phyloP scores from a whole-genome alignment of 2,329 filamentous ascomycete genomes.

The Cladosporium sp. region DNA sequence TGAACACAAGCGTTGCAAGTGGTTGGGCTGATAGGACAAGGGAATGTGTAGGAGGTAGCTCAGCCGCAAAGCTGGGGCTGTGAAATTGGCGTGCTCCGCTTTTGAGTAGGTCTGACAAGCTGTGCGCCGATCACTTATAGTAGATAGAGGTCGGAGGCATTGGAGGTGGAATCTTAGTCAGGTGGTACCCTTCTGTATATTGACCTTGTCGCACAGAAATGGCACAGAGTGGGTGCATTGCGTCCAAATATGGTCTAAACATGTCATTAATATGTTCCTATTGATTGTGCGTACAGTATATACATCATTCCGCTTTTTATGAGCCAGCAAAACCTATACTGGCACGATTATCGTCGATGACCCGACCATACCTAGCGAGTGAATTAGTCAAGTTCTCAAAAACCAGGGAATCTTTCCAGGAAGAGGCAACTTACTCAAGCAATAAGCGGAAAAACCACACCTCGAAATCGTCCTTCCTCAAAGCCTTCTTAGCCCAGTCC shows the following conservation, averaged over 20 bases:
- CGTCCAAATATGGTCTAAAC: too few species aligned
- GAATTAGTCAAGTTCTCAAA: conserved; percentile 4
- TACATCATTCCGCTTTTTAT: not conserved
- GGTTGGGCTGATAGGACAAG: not conserved
- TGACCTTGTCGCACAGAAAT: too few species aligned
- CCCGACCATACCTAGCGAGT: conserved; percentile 38
- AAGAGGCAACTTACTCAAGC: conserved; percentile 48
- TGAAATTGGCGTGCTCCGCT: not conserved
- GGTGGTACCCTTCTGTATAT: too few species aligned
- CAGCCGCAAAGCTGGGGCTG: not conserved
- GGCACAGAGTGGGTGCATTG: too few species aligned
- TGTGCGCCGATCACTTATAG: not conserved
- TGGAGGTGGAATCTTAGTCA: too few species aligned
- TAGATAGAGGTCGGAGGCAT: too few species aligned
- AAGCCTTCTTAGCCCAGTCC: conserved; percentile 51
- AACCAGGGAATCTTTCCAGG: not conserved
- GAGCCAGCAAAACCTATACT: conserved; percentile 40
- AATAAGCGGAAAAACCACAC: conserved; percentile 59
- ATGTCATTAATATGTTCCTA: too few species aligned
- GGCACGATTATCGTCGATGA: conserved; percentile 44
- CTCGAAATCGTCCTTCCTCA: conserved; percentile 57
- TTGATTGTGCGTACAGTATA: not conserved
- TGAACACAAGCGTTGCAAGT: too few species aligned
- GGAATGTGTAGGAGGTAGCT: not conserved
- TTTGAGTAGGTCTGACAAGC: not conserved